Evolutionary conservation across 2,329 filamentous ascomycete genomes (phyloP).

Genomic region (Neonectria ditissima): DNA sequence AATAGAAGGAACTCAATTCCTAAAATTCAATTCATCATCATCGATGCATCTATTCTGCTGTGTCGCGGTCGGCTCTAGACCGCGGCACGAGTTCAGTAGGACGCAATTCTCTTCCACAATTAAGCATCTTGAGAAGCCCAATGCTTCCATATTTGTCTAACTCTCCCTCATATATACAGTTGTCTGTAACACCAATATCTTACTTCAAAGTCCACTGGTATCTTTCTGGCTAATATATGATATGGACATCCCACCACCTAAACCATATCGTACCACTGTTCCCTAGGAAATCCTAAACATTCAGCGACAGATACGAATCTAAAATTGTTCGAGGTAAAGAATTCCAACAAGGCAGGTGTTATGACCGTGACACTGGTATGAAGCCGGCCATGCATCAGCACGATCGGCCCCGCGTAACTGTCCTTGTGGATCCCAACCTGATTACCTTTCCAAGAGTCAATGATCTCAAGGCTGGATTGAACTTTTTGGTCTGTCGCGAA

Average conservation of each 20-base stretch:
- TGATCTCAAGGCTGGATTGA: conserved; percentile 11
- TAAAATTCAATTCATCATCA: too few relatives aligned
- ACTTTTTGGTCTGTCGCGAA: conserved; percentile 9
- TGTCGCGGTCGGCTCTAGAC: too few relatives aligned
- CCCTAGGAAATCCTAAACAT: conserved; percentile 8
- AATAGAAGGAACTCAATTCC: too few relatives aligned
- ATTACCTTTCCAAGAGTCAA: conserved; percentile 8
- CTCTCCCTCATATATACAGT: too few relatives aligned
- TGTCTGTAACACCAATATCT: not conserved
- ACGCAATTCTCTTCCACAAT: too few relatives aligned
- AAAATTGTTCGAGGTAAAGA: conserved; percentile 7
- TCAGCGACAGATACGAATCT: conserved; percentile 12
- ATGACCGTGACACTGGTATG: conserved; percentile 15
- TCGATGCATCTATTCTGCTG: too few relatives aligned
- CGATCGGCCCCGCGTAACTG: conserved; percentile 10
- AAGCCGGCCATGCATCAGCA: conserved; percentile 15
- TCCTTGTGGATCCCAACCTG: conserved; percentile 4
- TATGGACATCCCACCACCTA: not conserved
- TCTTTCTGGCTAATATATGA: not conserved
- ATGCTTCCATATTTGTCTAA: too few relatives aligned
- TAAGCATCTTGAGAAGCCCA: too few relatives aligned
- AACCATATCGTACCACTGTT: conserved; percentile 1
- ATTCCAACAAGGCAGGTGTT: conserved; percentile 10
- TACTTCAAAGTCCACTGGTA: not conserved
- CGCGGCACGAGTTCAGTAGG: too few relatives aligned